These are phyloP conservation scores for Carex sylvatica DNA, from an alignment of 202 grass and related monocot genomes.

Conservation along the genomic window DNA sequence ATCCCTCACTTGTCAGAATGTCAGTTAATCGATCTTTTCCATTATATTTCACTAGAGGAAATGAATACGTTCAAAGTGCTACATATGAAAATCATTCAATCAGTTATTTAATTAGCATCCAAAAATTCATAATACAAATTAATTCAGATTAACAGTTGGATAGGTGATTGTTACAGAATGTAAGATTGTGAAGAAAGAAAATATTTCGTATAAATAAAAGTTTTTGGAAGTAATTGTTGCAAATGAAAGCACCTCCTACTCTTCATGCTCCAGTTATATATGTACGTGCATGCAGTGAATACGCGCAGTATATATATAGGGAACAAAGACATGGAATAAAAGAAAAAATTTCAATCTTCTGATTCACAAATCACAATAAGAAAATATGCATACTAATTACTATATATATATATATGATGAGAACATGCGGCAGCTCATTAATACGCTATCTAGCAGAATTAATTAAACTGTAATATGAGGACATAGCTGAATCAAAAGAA, in stretches of 20 bases:
- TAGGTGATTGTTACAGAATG: neutral
- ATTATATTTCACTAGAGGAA: neutral
- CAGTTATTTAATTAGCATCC: neutral
- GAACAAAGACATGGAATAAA: neutral
- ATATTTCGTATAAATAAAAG: neutral
- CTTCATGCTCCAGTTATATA: neutral
- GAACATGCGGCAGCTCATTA: neutral
- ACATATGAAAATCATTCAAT: neutral
- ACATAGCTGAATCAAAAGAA: neutral
- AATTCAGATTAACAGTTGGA: neutral
- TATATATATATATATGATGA: neutral
- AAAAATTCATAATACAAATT: neutral
- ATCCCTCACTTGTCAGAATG: neutral
- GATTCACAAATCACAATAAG: conserved; percentile 1
- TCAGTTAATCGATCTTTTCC: neutral
- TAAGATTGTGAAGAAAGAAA: neutral
- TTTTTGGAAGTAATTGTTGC: neutral
- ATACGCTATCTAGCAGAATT: neutral
- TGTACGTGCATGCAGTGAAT: no score
- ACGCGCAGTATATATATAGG: neutral
- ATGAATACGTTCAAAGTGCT: neutral
- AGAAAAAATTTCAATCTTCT: neutral
- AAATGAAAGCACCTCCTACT: neutral
- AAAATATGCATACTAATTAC: neutral
- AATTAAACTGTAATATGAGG: neutral